A percentile compares a stretch with the other conserved stretches of the same genome.
phyloP scores from a whole-genome alignment of 345 rosid species.

The Eucalyptus viminalis region DNA sequence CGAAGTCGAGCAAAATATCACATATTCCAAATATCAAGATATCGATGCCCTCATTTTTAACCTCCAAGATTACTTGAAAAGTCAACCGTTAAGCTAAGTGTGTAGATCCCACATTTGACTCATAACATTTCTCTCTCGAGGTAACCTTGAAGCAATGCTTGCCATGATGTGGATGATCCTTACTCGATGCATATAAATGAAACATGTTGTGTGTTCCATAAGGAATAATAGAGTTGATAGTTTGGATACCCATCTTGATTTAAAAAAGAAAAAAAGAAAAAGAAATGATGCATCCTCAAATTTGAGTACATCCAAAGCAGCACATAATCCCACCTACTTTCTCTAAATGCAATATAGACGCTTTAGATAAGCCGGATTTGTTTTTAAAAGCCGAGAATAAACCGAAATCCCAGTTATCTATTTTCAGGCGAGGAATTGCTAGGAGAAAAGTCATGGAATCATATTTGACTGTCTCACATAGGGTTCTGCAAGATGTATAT shows the following conservation, averaged over 20 bases:
- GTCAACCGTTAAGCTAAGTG: neutral
- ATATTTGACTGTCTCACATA: neutral
- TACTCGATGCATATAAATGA: neutral
- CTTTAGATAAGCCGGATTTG: neutral
- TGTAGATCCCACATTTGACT: neutral
- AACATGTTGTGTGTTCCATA: neutral
- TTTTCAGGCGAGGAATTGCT: neutral
- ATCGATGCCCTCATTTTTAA: neutral
- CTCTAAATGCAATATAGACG: neutral
- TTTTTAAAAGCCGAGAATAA: neutral
- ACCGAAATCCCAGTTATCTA: neutral
- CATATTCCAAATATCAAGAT: neutral
- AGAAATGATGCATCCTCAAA: neutral
- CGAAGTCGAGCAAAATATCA: neutral
- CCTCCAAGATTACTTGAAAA: neutral
- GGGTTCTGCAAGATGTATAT: neutral
- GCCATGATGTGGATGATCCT: neutral
- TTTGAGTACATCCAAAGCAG: neutral
- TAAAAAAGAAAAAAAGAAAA: neutral
- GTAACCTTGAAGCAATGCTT: neutral
- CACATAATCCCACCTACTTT: neutral
- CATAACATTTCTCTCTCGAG: neutral
- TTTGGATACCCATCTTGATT: neutral
- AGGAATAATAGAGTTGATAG: neutral
- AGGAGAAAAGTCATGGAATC: neutral